Evolutionary conservation across 305 asterid species (phyloP), one percentile per base, ranked within the genome.

Genomic region (Nicotiana rustica): DNA sequence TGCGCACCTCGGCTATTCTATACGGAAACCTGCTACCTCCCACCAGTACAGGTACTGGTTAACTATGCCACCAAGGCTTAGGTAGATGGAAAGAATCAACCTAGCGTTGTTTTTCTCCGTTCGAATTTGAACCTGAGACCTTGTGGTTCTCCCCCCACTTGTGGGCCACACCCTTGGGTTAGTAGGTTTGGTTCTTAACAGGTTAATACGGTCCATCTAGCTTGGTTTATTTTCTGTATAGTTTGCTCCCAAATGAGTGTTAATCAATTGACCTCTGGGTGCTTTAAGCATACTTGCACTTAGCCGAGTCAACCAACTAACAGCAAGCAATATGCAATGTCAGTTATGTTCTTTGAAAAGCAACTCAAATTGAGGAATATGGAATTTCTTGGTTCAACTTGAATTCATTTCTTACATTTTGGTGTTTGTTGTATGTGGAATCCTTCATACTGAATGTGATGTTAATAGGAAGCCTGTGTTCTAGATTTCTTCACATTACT

Each of bases 381-480:
- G 59, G 1, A 70, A 70, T 70, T 38, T 10, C 29, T 3, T 70
- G 79, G 21, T 47, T 49, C 79, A 73, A 4, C 79, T 21, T 49
- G 15, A 73, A 13, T 49, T 14, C 1, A 5, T 14, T 56, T 73
- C 44, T 73, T 25, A 41, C 79, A 49, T 61, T 73, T 14, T 25
- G 0, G 14, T 49, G 15, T 49, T 47, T 49, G 21, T 6, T 70
- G 6, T 19, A 2, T 41, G 6, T 12, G 36, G 47, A 70, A 41
- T 41, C 12, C 5, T 70, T 18, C 35, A 41, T 70, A 68, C 12
- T 68, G 56, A 18, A 70, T 70, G 78, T 41, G 78, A 47, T 71
- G 6, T 36, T 71, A 71, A 47, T 47, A 6, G 14, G 38, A 47
- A 47, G 14, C 62, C 79, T 36, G 14, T 47, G 61, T 47, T 21